Evolutionary conservation across 495 filamentous ascomycete species (phyloP).

Genomic region (Rostrohypoxylon terebratum): DNA sequence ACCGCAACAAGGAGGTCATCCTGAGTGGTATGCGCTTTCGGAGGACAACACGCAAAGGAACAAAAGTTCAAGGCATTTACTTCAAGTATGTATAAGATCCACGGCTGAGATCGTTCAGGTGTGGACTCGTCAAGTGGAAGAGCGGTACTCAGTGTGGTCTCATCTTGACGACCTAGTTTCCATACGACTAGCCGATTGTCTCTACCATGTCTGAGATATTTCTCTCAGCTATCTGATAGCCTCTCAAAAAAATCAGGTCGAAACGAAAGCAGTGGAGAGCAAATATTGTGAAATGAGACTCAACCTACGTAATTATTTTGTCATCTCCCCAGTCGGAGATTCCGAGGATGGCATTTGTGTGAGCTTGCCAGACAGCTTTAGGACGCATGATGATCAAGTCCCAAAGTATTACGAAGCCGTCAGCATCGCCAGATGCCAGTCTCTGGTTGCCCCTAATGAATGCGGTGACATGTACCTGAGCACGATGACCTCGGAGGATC

Average conservation of each 20-base stretch:
- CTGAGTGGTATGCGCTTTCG: conserved; percentile 21
- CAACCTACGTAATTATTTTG: conserved; percentile 78
- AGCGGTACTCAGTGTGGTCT: conserved; percentile 70
- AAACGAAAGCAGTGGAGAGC: not conserved
- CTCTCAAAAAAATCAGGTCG: not conserved
- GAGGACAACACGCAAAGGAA: conserved; percentile 76
- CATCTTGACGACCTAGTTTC: conserved; percentile 74
- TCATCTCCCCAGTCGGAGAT: conserved; percentile 73
- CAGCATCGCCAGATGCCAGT: conserved; percentile 87
- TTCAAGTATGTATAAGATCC: conserved; percentile 83
- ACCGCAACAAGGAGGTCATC: conserved; percentile 73
- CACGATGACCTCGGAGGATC: conserved; percentile 86
- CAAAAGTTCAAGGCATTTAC: conserved; percentile 98
- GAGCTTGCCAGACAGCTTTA: conserved; percentile 87
- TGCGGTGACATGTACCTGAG: conserved; percentile 80
- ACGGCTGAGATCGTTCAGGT: conserved; percentile 73
- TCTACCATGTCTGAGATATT: conserved; percentile 77
- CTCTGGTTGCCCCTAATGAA: conserved; percentile 80
- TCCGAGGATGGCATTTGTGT: conserved; percentile 81
- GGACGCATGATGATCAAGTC: conserved; percentile 83
- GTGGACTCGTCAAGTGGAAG: conserved; percentile 74
- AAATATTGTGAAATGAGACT: conserved; percentile 30
- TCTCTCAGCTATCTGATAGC: conserved; percentile 29
- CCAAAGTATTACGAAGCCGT: conserved; percentile 92
- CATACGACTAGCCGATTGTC: conserved; percentile 90